Conservation (phyloP, 148 eudicot genomes). For the Rhododendron kiyosumense region DNA sequence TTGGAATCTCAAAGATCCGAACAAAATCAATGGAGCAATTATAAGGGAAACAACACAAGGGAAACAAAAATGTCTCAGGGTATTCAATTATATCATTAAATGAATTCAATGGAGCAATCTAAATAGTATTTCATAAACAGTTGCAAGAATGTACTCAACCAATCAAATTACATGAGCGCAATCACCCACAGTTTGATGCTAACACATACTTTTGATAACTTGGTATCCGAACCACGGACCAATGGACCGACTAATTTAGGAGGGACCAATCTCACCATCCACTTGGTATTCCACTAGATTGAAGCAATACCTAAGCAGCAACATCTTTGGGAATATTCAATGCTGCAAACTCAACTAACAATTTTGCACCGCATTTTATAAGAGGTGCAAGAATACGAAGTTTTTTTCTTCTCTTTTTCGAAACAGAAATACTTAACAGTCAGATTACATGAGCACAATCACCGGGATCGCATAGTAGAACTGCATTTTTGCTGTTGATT, state of each 20-base stretch:
- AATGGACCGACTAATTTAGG: not conserved
- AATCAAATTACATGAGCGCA: not conserved
- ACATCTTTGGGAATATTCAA: not conserved
- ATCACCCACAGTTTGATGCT: not conserved
- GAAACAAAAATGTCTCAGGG: not conserved
- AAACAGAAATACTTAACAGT: not conserved
- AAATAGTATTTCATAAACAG: not conserved
- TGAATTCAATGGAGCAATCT: not conserved
- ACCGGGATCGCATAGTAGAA: conserved; percentile 70
- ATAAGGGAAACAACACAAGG: not conserved
- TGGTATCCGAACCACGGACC: not conserved
- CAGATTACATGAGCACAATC: conserved; percentile 70
- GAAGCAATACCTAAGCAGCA: not conserved
- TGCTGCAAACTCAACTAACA: not conserved
- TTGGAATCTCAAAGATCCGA: no score
- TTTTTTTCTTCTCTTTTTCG: not conserved
- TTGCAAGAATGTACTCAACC: not conserved
- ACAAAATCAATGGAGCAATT: no score
- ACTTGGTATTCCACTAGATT: not conserved
- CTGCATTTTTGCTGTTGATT: conserved; percentile 40
- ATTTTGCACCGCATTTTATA: not conserved
- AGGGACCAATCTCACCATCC: not conserved
- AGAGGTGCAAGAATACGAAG: not conserved
- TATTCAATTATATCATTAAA: not conserved
- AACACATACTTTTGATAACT: not conserved